These are phyloP conservation scores for Cutaneotrichosporon cavernicola DNA, from an alignment of 1,284 basidiomycete species.

Conservation along the genomic window DNA sequence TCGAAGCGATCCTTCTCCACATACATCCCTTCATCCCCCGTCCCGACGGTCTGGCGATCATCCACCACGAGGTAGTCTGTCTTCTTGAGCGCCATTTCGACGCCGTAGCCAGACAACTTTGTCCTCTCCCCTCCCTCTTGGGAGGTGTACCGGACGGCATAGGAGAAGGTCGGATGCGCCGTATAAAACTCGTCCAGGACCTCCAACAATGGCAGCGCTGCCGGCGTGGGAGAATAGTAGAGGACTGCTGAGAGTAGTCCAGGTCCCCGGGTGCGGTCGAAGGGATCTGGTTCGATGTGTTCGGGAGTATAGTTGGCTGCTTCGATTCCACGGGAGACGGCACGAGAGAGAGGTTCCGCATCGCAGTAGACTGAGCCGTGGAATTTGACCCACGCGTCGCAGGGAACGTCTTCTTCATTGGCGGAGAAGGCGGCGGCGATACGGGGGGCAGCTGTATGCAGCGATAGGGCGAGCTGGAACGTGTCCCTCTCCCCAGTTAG, in stretches of 20 bases:
- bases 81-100: conserved; percentile 89
- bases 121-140: conserved; percentile 21
- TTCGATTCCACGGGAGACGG: conserved; percentile 60
- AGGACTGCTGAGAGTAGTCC: conserved; percentile 62
- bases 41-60: conserved; percentile 58
- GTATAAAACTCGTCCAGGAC: conserved; percentile 61
- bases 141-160: conserved; percentile 67
- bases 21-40: background rate
- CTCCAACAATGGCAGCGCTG: conserved; percentile 60
- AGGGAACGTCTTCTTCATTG: conserved; percentile 59
- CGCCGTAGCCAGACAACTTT: conserved; percentile 82
- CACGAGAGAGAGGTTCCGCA: conserved; percentile 61
- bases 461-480: conserved; percentile 53
- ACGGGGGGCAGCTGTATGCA: conserved; percentile 45
- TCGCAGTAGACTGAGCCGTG: conserved; percentile 74
- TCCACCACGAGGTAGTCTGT: conserved; percentile 95
- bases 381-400: conserved; percentile 86
- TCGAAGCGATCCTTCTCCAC: conserved; percentile 20
- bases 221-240: conserved; percentile 68
- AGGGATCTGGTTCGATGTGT: conserved; percentile 49
- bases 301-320: conserved; percentile 22
- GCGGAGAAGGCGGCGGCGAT: conserved; percentile 48
- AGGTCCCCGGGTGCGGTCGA: conserved; percentile 65
- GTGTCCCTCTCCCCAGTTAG: conserved; percentile 46
- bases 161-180: conserved; percentile 61